Conservation (phyloP, 2,329 filamentous ascomycete species). For the Hymenoscyphus salicellus region DNA sequence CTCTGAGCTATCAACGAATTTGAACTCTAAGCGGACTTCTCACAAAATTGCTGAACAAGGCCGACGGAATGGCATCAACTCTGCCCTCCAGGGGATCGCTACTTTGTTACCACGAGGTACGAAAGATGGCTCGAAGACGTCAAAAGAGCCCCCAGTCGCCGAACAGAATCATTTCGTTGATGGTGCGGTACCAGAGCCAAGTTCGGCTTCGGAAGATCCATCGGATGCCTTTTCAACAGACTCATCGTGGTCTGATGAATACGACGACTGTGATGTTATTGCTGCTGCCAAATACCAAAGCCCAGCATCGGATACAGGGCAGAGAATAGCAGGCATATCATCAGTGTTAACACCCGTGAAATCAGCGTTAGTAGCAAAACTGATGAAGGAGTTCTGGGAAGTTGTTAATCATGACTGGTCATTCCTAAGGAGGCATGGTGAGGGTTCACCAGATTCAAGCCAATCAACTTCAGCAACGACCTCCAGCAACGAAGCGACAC, state of each 20-base stretch:
- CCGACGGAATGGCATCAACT: slow-evolving; percentile 90
- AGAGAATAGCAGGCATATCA: too few relatives aligned
- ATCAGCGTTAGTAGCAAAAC: too few relatives aligned
- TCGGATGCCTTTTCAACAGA: too few relatives aligned
- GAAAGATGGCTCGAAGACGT: slow-evolving; percentile 35
- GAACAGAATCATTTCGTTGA: too few relatives aligned
- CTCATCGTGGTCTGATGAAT: too few relatives aligned
- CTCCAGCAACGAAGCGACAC: not conserved
- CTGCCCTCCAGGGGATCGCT: slow-evolving; percentile 87
- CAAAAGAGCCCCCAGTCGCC: too few relatives aligned
- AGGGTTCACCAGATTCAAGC: not conserved
- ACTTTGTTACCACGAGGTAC: slow-evolving; percentile 67
- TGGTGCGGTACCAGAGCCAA: too few relatives aligned
- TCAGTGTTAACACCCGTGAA: too few relatives aligned
- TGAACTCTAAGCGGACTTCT: slow-evolving; percentile 93
- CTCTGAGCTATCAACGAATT: slow-evolving; percentile 83
- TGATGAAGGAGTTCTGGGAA: not conserved
- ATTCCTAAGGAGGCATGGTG: not conserved
- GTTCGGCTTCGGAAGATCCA: too few relatives aligned
- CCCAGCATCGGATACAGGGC: too few relatives aligned
- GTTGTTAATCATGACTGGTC: not conserved
- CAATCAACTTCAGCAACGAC: not conserved
- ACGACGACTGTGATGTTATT: too few relatives aligned
- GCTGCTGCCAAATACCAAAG: too few relatives aligned
- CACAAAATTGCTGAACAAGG: slow-evolving; percentile 99